Evolutionary conservation across 2,329 filamentous ascomycete genomes (phyloP).

Genomic region (Cercospora nicotianae): DNA sequence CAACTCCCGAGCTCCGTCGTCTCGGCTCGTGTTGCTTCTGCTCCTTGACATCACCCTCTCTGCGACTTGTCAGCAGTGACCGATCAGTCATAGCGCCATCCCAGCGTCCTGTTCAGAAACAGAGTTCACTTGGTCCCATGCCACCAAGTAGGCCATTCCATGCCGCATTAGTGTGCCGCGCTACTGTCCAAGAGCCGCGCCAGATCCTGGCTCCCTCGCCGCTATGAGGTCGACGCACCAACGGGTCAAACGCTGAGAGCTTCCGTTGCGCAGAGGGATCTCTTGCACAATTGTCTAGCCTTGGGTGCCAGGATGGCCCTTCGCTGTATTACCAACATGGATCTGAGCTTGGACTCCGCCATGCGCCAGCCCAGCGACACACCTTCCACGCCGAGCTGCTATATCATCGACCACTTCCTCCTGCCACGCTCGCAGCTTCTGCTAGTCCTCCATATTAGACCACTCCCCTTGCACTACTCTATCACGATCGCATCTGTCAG

Average conservation of each 20-base stretch:
- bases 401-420: slow-evolving; percentile 5
- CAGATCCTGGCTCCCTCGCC: slow-evolving; percentile 6
- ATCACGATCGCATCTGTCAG: background rate
- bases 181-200: slow-evolving; percentile 15
- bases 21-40: slow-evolving; percentile 11
- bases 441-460: background rate
- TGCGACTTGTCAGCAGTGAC: slow-evolving; percentile 5
- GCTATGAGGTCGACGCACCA: slow-evolving; percentile 10
- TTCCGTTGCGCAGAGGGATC: slow-evolving; percentile 7
- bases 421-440: background rate
- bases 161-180: slow-evolving; percentile 8
- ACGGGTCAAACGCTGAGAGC: slow-evolving; percentile 12
- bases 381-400: background rate
- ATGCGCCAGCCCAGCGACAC: background rate
- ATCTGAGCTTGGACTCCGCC: slow-evolving; percentile 3
- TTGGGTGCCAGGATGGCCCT: slow-evolving; percentile 5
- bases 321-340: slow-evolving; percentile 11
- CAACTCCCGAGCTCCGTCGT: slow-evolving; percentile 9
- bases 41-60: background rate
- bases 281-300: slow-evolving; percentile 11
- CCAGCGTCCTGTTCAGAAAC: slow-evolving; percentile 12
- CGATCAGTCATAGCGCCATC: slow-evolving; percentile 5
- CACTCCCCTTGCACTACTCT: background rate
- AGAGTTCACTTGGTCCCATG: slow-evolving; percentile 13
- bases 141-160: slow-evolving; percentile 3